Evolutionary conservation across 768 basidiomycete species (phyloP), one percentile per base, ranked within the genome.

Genomic region (Sarcodon aspratus): DNA sequence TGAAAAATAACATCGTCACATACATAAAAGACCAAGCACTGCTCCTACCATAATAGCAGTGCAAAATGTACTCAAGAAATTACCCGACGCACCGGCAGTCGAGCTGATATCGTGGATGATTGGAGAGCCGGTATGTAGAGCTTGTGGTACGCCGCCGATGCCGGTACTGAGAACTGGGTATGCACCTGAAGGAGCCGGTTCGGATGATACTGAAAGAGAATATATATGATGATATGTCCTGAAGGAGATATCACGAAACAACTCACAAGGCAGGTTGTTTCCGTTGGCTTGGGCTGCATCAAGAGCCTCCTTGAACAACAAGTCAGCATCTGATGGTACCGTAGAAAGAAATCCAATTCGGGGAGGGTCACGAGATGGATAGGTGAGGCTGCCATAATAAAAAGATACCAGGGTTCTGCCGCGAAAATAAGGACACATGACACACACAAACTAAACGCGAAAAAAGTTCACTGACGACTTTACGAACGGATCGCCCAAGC

Each of bases 301-400:
- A 7, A 74, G 57, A 11, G 66, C 72, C 1, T 59, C 54, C 33
- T 63, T 58, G 9, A 76, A 56, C 13, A 52, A 53, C 21, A 67
- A 66, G 2, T 58, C 67, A 1, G 79, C 80, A 53, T 83, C 71
- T 3, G 54, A 9, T 1, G 83, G 79, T 1, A 87, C 79, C 0
- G 83, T 87, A 12, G 85, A 86, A 42, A 82, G 64, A 33, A 89
- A 69, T 9, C 85, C 86, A 38, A 88, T 73, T 9, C 76, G 75
- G 1, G 86, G 80, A 2, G 76, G 74, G 57, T 87, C 82, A 50
- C 64, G 64, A 0, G 82, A 82, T 1, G 85, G 85, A 50, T 79
- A 71, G 0, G 74, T 74, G 36, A 86, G 59, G 55, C 87, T 84
- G 7, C 86, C 86, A 58, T 77, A 87, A 61, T 87, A 75, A 59